Base-by-base conservation (phyloP, 1,284 basidiomycete genomes). In the Moesziomyces parantarcticus region DNA sequence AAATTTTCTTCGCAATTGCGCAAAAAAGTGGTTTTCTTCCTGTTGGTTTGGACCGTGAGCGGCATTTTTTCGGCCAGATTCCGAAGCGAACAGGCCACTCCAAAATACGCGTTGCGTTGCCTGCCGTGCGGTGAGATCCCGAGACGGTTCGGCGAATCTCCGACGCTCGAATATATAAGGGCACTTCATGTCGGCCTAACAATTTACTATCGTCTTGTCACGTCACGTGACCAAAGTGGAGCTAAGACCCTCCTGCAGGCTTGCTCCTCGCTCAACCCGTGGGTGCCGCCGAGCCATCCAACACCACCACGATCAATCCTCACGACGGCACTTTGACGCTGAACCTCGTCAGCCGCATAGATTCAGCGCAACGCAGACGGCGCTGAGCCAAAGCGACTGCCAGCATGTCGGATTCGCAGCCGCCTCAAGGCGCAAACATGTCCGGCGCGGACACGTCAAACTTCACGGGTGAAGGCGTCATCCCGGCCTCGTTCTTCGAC, bases 401-500 rank as follows among this genome's bases (percentile, higher is more conserved):
- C 50, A 40, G 18, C 47, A 68, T 62, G 55, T 50, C 55, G 23
- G 59, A 45, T 20, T 57, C 60, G 22, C 67, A 70, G 29, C 20
- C 44, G 20, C 58, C 45, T 14, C 50, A 14, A 21, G 44, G 48
- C 29, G 55, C 32, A 36, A 44, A 21, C 48, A 49, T 54, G 50
- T 53, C 34, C 18, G 32, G 51, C 29, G 48, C 46, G 4, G 20
- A 54, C 10, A 36, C 55, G 23, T 53, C 53, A 4, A 44, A 45
- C 25, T 57, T 41, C 23, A 40, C 41, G 16, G 51, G 56, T 34
- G 54, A 60, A 55, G 60, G 70, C 40, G 60, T 58, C 40, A 59
- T 73, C 21, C 64, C 70, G 3, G 56, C 60, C 0, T 67, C 64
- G 29, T 73, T 73, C 54, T 73, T 73, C 51, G 70, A 73, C 34